Evolutionary conservation across 2,329 filamentous ascomycete genomes (phyloP), one percentile per base, ranked within the genome.

Genomic region (Aspergillus aculeatus): DNA sequence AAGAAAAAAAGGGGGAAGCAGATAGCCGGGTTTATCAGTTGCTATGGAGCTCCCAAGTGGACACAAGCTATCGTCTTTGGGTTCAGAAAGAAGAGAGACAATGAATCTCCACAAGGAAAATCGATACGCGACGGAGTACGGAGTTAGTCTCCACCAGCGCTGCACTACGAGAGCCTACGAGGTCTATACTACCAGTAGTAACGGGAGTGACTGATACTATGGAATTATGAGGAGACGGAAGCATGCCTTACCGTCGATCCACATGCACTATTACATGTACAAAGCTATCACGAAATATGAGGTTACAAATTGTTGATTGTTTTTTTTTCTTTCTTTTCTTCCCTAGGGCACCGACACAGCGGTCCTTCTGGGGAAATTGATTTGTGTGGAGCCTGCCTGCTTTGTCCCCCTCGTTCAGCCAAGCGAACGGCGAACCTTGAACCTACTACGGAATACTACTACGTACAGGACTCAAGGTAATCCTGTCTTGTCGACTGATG

Each of bases 361-460:
- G 70, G 69, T 68, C 65, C 61, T 60, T 52, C 57, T 50, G 16
- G 64, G 69, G 68, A 65, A 62, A 64, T 23, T 23, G 26, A 9
- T 9, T 48, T 64, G 65, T 68, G 68, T 69, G 68, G 68, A 70
- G 64, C 64, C 57, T 56, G 32, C 32, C 26, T 62, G 63, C 57
- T 29, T 60, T 65, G 64, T 68, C 60, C 58, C 63, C 64, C 64
- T 62, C 61, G 24, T 55, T 55, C 38, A 47, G 53, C 57, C 56
- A 58, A 50, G 61, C 41, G 50, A 62, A 60, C 60, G 58, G 57
- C 62, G 49, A 62, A 61, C n/a, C 38, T 44, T 44, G 16, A 50
- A n/a, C 48, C 48, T 50, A 26, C 24, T n/a, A 50, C 48, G 14
- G 3, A 24, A 6, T 49, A 23, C 23, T 23, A 23, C 23, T 14